These are phyloP conservation scores for Ampelomyces quisqualis DNA, from an alignment of 2,329 filamentous ascomycete genomes.

Conservation along the genomic window DNA sequence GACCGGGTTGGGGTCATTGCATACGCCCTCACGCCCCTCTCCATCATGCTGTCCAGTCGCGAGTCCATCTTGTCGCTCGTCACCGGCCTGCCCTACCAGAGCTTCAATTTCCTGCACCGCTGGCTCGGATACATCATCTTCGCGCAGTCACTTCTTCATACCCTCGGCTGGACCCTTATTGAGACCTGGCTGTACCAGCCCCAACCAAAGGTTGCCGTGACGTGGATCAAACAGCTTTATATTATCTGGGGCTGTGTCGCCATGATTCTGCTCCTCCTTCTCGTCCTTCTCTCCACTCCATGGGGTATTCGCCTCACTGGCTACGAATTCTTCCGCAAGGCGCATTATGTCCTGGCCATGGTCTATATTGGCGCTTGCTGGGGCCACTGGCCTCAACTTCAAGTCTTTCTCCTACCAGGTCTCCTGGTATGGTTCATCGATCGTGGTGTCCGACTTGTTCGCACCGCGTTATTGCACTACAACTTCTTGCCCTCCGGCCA, in stretches of 20 bases:
- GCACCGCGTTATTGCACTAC: slow-evolving; percentile 62
- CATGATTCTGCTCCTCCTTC: slow-evolving; percentile 61
- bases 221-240: slow-evolving; percentile 65
- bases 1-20: slow-evolving; percentile 70
- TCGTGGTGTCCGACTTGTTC: slow-evolving; percentile 58
- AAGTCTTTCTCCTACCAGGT: slow-evolving; percentile 47
- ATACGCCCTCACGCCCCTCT: slow-evolving; percentile 72
- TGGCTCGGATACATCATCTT: slow-evolving; percentile 76
- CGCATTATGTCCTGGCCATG: slow-evolving; percentile 71
- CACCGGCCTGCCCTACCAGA: slow-evolving; percentile 73
- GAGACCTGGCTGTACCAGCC: slow-evolving; percentile 69
- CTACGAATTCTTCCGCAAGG: slow-evolving; percentile 76
- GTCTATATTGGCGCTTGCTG: slow-evolving; percentile 74
- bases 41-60: slow-evolving; percentile 65
- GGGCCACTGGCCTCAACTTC: slow-evolving; percentile 69
- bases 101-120: slow-evolving; percentile 63
- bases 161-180: slow-evolving; percentile 68
- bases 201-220: slow-evolving; percentile 60
- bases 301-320: slow-evolving; percentile 66
- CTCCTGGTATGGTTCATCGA: slow-evolving; percentile 67
- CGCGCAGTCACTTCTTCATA: slow-evolving; percentile 66
- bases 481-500: slow-evolving; percentile 34
- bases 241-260: slow-evolving; percentile 74
- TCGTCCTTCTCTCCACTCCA: slow-evolving; percentile 61
- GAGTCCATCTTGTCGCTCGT: slow-evolving; percentile 69